These are phyloP conservation scores for Paecilomyces sp. DNA, from an alignment of 2,329 filamentous ascomycete species.

Conservation along the genomic window DNA sequence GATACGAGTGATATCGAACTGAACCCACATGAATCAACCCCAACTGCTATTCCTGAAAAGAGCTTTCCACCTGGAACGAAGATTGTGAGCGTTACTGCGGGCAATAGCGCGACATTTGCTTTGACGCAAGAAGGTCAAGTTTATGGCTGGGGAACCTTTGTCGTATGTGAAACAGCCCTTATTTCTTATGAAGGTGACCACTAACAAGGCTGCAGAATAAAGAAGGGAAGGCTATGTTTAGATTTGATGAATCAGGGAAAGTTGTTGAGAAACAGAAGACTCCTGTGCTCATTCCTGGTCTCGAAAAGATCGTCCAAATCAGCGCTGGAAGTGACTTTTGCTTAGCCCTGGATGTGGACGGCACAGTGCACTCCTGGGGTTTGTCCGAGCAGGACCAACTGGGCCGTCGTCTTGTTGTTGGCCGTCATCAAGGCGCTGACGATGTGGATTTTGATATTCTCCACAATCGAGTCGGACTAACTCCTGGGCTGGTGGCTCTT, in stretches of 20 bases:
- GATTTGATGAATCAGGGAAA: slow-evolving; percentile 24
- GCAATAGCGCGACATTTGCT: slow-evolving; percentile 68
- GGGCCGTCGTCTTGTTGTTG: slow-evolving; percentile 56
- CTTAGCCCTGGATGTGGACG: slow-evolving; percentile 58
- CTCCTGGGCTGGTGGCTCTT: slow-evolving; percentile 45
- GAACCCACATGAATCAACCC: slow-evolving; percentile 67
- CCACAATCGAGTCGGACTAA: not conserved
- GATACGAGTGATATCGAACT: slow-evolving; percentile 53
- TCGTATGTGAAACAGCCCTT: slow-evolving; percentile 39
- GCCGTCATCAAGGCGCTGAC: slow-evolving; percentile 43
- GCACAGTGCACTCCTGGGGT: slow-evolving; percentile 64
- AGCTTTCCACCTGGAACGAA: slow-evolving; percentile 55
- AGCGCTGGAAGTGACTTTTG: slow-evolving; percentile 65
- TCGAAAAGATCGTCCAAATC: slow-evolving; percentile 60
- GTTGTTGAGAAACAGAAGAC: slow-evolving; percentile 27
- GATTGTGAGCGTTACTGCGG: slow-evolving; percentile 62
- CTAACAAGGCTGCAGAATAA: slow-evolving; percentile 33
- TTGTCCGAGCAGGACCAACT: slow-evolving; percentile 65
- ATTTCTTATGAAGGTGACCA: not conserved
- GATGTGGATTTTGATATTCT: not conserved
- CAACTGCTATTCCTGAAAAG: slow-evolving; percentile 47
- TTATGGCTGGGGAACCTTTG: slow-evolving; percentile 80
- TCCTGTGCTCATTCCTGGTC: slow-evolving; percentile 39
- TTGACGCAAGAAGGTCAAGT: slow-evolving; percentile 68
- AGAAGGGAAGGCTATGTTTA: slow-evolving; percentile 53